Conservation (phyloP, 139 green algal genomes). For the Auxenochlorella protothecoides region DNA sequence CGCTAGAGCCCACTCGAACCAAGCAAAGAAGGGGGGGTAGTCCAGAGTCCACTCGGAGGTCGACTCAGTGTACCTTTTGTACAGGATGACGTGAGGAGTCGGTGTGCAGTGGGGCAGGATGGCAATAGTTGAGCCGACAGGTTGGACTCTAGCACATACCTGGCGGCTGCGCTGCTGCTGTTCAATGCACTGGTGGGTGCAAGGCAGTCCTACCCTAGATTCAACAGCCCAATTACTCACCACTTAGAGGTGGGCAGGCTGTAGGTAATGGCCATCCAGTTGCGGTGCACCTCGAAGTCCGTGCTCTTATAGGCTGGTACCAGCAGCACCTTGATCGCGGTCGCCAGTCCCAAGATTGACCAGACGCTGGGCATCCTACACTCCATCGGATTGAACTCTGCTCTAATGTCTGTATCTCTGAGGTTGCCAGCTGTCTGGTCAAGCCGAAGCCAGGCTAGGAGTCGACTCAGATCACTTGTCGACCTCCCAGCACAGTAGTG, state of each 20-base stretch:
- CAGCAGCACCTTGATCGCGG: constrained; percentile 65
- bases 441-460: too few relatives aligned
- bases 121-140: not conserved
- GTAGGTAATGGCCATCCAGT: constrained; percentile 90
- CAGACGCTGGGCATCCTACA: not conserved
- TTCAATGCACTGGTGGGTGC: too few relatives aligned
- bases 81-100: not conserved
- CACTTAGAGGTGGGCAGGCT: constrained; percentile 57
- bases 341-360: constrained; percentile 3
- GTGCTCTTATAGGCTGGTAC: constrained; percentile 81
- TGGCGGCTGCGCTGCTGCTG: too few relatives aligned
- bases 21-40: constrained; percentile 95
- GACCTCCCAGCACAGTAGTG: too few relatives aligned
- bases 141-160: too few relatives aligned
- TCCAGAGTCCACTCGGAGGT: constrained; percentile 93
- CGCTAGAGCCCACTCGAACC: constrained; percentile 73
- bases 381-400: not conserved
- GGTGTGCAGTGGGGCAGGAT: not conserved
- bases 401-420: too few relatives aligned
- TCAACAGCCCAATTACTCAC: constrained; percentile 20
- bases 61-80: constrained; percentile 10
- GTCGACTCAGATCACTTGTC: too few relatives aligned
- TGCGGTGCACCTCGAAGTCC: constrained; percentile 94
- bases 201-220: too few relatives aligned
- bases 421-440: too few relatives aligned